Evolutionary conservation across 257 asterid species (phyloP), one percentile per base, ranked within the genome.

Genomic region (Rubia yunnanensis): DNA sequence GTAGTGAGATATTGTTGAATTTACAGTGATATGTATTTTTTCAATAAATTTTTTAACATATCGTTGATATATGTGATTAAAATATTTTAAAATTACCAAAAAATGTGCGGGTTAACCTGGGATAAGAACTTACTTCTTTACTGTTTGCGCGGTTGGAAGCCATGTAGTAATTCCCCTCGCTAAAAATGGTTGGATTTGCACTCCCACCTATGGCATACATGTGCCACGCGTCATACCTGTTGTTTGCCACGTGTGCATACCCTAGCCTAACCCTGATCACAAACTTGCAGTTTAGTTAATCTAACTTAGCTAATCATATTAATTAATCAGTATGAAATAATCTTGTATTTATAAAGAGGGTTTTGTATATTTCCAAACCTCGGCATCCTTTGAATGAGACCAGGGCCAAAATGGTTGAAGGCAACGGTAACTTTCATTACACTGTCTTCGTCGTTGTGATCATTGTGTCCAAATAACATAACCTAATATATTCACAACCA

Each of bases 121-220:
- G n/a, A n/a, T n/a, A 4, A 5, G 5, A 3, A 44, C 79, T 78
- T 69, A 89, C 95, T 79, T 86, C 78, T 74, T 87, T 85, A 7
- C 31, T n/a, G 22, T 71, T 32, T 17, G 71, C 60, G 22, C 18
- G 65, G 55, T 79, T 74, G 15, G 95, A 80, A 31, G 96, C 96
- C 81, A 80, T 62, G 76, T 79, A 92, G 73, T 89, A 89, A 71
- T 92, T 92, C 27, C 95, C 98, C 78, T 92, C 98, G 36, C 96
- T 92, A 49, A 92, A 81, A 28, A 92, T 92, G 69, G 92, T 87
- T 11, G 96, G 98, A 77, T 89, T 80, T 15, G 95, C 94, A 72
- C 96, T 92, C 7, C 96, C 96, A 36, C 98, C 98, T 46, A 92
- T 89, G 1, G 95, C 96, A 71, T 92, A 92, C 95, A 86, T 92